phyloP scores from a whole-genome alignment of 768 basidiomycete species.

The Suillus plorans region DNA sequence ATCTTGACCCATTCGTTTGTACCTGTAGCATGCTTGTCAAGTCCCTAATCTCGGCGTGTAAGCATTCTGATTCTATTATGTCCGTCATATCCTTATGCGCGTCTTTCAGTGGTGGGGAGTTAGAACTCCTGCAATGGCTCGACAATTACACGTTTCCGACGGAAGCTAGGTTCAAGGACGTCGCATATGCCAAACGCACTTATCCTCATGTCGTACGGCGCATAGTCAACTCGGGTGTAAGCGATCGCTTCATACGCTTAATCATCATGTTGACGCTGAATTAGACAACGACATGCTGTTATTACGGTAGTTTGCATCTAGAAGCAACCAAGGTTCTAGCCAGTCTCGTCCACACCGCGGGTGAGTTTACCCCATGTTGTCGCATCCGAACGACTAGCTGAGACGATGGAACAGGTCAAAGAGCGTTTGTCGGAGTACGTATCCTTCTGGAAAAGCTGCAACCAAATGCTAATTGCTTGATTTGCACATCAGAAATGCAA shows the following conservation, averaged over 20 bases:
- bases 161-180: constrained; percentile 74
- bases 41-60: constrained; percentile 43
- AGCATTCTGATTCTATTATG: constrained; percentile 1
- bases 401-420: constrained; percentile 53
- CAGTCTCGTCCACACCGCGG: constrained; percentile 62
- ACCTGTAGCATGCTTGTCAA: constrained; percentile 37
- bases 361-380: constrained; percentile 33
- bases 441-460: background rate
- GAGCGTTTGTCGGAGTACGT: constrained; percentile 83
- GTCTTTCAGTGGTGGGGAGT: constrained; percentile 67
- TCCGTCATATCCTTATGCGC: constrained; percentile 6
- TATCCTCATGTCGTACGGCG: constrained; percentile 75
- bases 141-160: constrained; percentile 82
- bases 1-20: constrained; percentile 1
- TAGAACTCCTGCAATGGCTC: constrained; percentile 90
- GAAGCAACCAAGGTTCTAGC: constrained; percentile 82
- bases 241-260: constrained; percentile 25
- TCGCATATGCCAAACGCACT: constrained; percentile 62
- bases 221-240: constrained; percentile 72
- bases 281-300: constrained; percentile 93
- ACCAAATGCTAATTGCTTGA: constrained; percentile 4
- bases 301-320: constrained; percentile 82
- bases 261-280: constrained; percentile 9
- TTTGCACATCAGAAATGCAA: constrained; percentile 31
- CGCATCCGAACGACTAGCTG: constrained; percentile 9